phyloP scores from a whole-genome alignment of 2,329 filamentous ascomycete species.

The Fusarium albosuccineum region DNA sequence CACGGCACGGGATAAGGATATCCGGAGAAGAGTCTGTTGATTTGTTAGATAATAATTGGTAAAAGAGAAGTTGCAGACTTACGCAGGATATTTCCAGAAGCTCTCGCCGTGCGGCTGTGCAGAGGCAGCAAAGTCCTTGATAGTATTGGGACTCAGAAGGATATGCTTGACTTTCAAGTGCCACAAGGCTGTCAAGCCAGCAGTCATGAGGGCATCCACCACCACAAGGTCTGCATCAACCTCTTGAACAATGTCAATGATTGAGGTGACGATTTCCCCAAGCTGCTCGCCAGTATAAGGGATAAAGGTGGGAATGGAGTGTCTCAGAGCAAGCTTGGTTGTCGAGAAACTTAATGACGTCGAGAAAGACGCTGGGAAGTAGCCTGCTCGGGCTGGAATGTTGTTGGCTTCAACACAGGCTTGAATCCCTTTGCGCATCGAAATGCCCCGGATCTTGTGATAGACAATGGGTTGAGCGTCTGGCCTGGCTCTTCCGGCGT shows the following conservation, averaged over 20 bases:
- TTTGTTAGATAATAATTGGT: not conserved
- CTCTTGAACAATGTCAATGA: not conserved
- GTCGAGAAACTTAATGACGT: not conserved
- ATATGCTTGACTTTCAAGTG: not conserved
- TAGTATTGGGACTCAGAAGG: not conserved
- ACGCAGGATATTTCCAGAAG: constrained; percentile 3
- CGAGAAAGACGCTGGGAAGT: not conserved
- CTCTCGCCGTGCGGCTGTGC: not conserved
- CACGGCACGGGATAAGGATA: constrained; percentile 3
- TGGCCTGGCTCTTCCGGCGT: not conserved
- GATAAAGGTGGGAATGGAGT: not conserved
- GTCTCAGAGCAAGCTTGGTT: not conserved
- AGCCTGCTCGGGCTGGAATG: not conserved
- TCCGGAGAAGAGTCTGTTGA: not conserved
- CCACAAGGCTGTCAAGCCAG: not conserved
- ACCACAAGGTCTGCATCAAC: not conserved
- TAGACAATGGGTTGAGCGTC: not conserved
- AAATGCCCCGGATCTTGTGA: not conserved
- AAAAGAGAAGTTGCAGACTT: not conserved
- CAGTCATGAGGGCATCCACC: not conserved
- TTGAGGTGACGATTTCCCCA: not conserved
- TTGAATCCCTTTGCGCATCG: not conserved
- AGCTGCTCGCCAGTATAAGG: not conserved
- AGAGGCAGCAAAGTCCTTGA: not conserved
- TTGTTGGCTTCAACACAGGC: not conserved